Conservation (phyloP, 345 rosid genomes). For the Nasturtium officinale region DNA sequence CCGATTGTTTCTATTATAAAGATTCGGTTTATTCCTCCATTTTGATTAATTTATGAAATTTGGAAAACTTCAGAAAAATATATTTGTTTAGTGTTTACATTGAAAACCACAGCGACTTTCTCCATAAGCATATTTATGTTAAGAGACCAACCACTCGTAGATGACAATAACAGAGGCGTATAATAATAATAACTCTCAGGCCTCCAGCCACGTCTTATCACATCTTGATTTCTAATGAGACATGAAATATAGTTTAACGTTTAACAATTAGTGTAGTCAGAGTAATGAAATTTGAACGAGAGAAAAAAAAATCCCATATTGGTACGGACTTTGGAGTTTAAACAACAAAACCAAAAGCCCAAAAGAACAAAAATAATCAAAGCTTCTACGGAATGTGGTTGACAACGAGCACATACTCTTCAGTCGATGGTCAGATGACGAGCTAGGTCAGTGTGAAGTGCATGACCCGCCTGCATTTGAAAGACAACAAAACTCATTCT, state of each 20-base stretch:
- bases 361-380: not conserved
- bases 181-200: not conserved
- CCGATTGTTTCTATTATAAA: not conserved
- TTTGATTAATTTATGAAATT: not conserved
- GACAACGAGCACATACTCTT: constrained; percentile 6
- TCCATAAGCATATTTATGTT: not conserved
- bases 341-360: not conserved
- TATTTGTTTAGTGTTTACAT: too few species aligned
- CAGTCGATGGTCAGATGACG: constrained; percentile 34
- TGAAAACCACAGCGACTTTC: too few species aligned
- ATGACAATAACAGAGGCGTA: not conserved
- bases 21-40: not conserved
- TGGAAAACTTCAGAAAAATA: too few species aligned
- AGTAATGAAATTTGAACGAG: not conserved
- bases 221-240: not conserved
- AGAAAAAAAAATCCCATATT: not conserved
- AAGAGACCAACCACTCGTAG: not conserved
- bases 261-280: not conserved
- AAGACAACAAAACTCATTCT: not conserved
- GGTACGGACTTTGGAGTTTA: not conserved
- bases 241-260: not conserved
- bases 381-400: not conserved
- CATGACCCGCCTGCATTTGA: constrained; percentile 38
- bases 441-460: constrained; percentile 34
- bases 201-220: not conserved